Evolutionary conservation across 2,329 filamentous ascomycete genomes (phyloP).

Genomic region (Aspergillus eucalypticola): DNA sequence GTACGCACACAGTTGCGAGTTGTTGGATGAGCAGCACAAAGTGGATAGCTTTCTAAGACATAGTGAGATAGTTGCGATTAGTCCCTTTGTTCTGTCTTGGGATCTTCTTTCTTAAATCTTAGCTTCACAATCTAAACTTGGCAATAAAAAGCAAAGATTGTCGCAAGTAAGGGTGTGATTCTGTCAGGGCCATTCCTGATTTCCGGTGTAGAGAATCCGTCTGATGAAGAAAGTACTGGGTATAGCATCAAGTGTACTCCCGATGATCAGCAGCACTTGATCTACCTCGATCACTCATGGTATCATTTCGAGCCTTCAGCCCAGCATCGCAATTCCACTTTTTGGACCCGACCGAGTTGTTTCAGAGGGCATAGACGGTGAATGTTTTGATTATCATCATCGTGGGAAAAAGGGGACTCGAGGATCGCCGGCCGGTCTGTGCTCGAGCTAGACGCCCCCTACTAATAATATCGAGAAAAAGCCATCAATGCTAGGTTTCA

Average conservation of each 20-base stretch:
- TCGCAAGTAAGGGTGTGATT: background rate
- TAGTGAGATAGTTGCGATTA: background rate
- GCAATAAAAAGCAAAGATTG: background rate
- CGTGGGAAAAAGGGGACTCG: constrained; percentile 19
- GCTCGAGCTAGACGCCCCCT: constrained; percentile 15
- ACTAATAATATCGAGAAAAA: constrained; percentile 11
- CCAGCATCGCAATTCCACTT: background rate
- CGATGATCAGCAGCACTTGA: background rate
- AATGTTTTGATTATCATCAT: constrained; percentile 7
- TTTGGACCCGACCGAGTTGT: constrained; percentile 3
- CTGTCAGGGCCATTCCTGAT: background rate
- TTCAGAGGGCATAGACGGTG: background rate
- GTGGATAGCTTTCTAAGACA: background rate
- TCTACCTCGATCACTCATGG: background rate
- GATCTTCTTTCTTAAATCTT: background rate
- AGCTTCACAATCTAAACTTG: background rate
- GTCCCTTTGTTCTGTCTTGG: background rate
- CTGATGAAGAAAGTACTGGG: background rate
- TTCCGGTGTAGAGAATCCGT: background rate
- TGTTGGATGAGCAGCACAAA: background rate
- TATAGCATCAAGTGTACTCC: background rate
- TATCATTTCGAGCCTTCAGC: background rate
- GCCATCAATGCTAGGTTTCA: background rate
- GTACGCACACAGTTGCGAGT: too few relatives aligned
- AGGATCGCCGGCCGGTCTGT: constrained; percentile 23